Base-by-base conservation (phyloP, 2,329 filamentous ascomycete species). In the Hypoxylon sp. region DNA sequence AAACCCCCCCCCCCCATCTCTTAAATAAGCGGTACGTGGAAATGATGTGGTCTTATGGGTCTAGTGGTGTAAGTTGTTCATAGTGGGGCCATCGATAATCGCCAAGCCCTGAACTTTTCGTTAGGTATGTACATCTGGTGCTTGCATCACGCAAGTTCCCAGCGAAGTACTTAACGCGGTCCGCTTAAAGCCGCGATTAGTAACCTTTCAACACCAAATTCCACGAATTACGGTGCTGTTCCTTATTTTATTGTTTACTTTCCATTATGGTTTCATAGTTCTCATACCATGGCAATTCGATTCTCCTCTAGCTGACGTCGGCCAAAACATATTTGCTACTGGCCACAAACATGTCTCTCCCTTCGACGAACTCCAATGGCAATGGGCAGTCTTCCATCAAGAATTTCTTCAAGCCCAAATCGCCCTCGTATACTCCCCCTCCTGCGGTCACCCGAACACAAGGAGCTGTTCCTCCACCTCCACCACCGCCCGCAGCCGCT, bases 381-480 rank as follows among this genome's bases (percentile, higher is more conserved):
- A 80, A 80, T 63, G 71, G 71, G 31, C 78, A 90, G 75, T 79
- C 84, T 42, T 90, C 88, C 50, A 90, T 91, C 73, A 86, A 85
- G 59, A 89, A 87, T 59, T 91, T 91, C 81, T 90, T 91, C 78
- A 82, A 84, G 69, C 83, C 84, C 52, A 80, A 80, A 71, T 75
- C 81, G 51, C 83, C 84, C 47, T 80, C 81, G 63, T 85, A 86
- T 71, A 76, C 82, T 73, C 68, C 80, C 65, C 81, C 80, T 59
- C 73, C 77, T 54, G 59, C 24, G 76, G 79, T 46, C 76, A 78
- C 78, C 37, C 67, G 77, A 76, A 50, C 63, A 66, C 73, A 73
- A 63, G 59, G 67, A n/a, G 9, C 70, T 47, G 52, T 70, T 59
- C 37, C 70, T 48, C 14, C 64, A 29, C 52, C 73, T 26, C 70